These are phyloP conservation scores for Tetrapisispora pingtungensis DNA, from an alignment of 805 yeast species.

Conservation along the genomic window DNA sequence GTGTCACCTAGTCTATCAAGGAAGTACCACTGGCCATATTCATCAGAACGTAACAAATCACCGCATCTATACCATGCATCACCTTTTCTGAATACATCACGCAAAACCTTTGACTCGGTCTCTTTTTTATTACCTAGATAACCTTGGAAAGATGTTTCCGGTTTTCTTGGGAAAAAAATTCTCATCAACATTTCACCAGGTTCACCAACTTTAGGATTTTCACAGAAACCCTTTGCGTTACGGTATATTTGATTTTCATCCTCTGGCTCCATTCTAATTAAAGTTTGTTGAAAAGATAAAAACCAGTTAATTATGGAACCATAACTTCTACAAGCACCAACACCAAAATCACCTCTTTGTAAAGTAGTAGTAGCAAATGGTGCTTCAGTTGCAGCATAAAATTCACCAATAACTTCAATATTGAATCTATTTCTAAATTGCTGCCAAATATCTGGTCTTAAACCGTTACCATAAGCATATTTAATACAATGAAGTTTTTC, in stretches of 20 bases:
- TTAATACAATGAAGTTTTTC: constrained; percentile 51
- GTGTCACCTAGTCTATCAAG: constrained; percentile 93
- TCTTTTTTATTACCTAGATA: constrained; percentile 74
- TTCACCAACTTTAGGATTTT: constrained; percentile 43
- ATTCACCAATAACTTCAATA: constrained; percentile 72
- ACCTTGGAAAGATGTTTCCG: constrained; percentile 80
- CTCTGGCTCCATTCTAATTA: constrained; percentile 71
- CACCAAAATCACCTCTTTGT: constrained; percentile 69
- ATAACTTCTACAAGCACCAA: constrained; percentile 82
- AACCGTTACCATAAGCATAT: constrained; percentile 84
- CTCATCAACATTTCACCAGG: constrained; percentile 85
- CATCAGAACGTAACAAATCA: constrained; percentile 64
- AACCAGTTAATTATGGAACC: constrained; percentile 49
- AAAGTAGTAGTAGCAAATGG: constrained; percentile 79
- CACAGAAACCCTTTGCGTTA: constrained; percentile 57
- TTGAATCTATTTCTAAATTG: constrained; percentile 69
- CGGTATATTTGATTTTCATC: constrained; percentile 66
- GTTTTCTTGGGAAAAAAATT: constrained; percentile 50
- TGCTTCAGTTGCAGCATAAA: constrained; percentile 88
- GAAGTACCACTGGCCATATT: constrained; percentile 62
- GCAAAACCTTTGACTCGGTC: constrained; percentile 62
- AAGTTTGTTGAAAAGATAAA: constrained; percentile 43
- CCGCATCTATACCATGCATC: constrained; percentile 91
- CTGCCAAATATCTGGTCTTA: constrained; percentile 81
- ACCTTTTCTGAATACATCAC: constrained; percentile 69